Evolutionary conservation across 2,329 filamentous ascomycete species (phyloP).

Genomic region (Calonectria pseudoturangicola): DNA sequence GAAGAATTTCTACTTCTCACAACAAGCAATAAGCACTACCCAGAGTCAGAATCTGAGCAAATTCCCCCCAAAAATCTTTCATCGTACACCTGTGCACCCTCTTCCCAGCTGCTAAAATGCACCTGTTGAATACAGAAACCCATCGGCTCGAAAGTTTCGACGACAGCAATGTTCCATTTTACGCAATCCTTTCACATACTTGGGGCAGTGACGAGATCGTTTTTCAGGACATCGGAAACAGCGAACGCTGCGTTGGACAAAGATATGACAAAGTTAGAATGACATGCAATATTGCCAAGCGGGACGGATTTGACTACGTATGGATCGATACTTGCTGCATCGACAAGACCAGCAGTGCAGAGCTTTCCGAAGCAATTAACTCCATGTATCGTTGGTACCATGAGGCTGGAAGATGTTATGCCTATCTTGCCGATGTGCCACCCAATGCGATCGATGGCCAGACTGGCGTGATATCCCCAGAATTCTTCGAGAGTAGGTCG

Average conservation of each 20-base stretch:
- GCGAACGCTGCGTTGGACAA: background rate
- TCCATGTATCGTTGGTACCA: background rate
- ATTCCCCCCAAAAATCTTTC: no score
- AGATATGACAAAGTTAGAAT: background rate
- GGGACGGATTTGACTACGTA: no score
- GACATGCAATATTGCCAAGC: no score
- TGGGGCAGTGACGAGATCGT: slow-evolving; percentile 34
- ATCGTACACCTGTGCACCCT: no score
- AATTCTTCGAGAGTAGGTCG: background rate
- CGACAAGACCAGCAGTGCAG: slow-evolving; percentile 32
- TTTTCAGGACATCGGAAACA: slow-evolving; percentile 20
- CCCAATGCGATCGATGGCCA: background rate
- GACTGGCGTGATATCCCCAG: background rate
- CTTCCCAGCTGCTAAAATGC: slow-evolving; percentile 16
- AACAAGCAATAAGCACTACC: no score
- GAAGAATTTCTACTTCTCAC: no score
- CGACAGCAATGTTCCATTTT: slow-evolving; percentile 25
- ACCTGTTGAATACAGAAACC: slow-evolving; percentile 32
- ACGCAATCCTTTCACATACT: slow-evolving; percentile 41
- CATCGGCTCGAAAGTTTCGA: slow-evolving; percentile 20
- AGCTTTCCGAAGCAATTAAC: no score
- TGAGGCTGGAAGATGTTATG: slow-evolving; percentile 51
- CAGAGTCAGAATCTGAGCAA: no score
- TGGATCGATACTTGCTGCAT: background rate
- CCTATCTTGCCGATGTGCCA: background rate